Base-by-base conservation (phyloP, 805 yeast genomes). In the Wickerhamomyces strasburgensis region DNA sequence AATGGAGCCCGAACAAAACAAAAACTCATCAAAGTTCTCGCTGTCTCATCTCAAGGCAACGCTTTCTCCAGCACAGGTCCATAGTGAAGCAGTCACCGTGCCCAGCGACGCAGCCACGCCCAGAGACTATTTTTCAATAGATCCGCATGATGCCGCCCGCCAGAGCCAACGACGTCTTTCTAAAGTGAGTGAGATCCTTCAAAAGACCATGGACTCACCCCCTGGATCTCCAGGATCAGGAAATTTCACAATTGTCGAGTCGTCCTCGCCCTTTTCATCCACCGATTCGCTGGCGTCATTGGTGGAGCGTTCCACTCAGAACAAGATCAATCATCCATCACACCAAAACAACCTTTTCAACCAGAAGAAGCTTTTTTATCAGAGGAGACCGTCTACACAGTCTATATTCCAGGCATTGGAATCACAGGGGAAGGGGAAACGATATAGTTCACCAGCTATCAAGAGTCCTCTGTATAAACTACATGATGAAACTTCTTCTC, bases 291-390 rank as follows among this genome's bases (percentile, higher is more conserved):
- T 63, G 34, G 60, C 61, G 19, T 46, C 67, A 33, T 44, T 67
- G 24, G 48, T 67, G 18, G 72, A 67, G 39, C 60, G 61, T 30
- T 71, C 66, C 39, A 57, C 64, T 32, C 49, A 58, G 33, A 56
- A 61, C 38, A 68, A 65, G 49, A 54, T 67, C 43, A 65, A 61
- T 35, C 67, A 67, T 43, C 72, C 72, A 19, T 46, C 51, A 27
- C 72, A 67, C 44, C 65, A 63, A 48, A 51, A 54, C 14, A 60
- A 58, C 33, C 44, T 62, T 13, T 56, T 52, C 31, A 46, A 52
- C 25, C 31, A 31, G 14, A 11, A 10, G 19, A 16, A 33, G 29
- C 25, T 19, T 7, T 8, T 18, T 3, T 18, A 27, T 7, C 18
- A 17, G 15, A 34, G 44, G 11, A 41, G 46, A 34, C 26, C 38